Evolutionary conservation across 2,329 filamentous ascomycete genomes (phyloP).

Genomic region (Sporothrix pallida): DNA sequence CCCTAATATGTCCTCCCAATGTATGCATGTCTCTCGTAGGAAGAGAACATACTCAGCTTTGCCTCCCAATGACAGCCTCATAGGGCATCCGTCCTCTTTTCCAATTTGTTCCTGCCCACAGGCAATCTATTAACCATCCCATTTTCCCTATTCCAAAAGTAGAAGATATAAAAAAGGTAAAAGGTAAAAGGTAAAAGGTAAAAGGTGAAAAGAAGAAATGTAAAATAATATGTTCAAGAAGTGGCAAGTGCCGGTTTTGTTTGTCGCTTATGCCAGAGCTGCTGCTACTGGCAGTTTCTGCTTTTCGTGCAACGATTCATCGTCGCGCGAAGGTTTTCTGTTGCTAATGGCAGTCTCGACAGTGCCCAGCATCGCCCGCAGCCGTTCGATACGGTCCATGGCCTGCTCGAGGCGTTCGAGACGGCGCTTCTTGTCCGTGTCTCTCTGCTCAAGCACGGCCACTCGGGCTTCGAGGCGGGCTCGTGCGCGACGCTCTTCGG

Average conservation of each 20-base stretch:
- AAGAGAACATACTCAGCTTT: background rate
- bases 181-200: background rate
- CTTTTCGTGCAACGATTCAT: slow-evolving; percentile 18
- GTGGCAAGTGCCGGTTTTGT: background rate
- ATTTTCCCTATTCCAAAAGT: background rate
- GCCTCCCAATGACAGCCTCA: background rate
- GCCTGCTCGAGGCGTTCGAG: slow-evolving; percentile 75
- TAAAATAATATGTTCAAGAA: background rate
- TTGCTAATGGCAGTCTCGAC: background rate
- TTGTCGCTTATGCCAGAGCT: slow-evolving; percentile 1
- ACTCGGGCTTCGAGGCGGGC: slow-evolving; percentile 75
- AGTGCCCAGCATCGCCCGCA: slow-evolving; percentile 62
- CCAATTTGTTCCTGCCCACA: background rate
- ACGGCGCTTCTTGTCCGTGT: slow-evolving; percentile 70
- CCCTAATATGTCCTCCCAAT: background rate
- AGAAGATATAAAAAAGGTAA: background rate
- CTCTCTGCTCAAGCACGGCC: slow-evolving; percentile 69
- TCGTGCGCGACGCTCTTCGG: slow-evolving; percentile 72
- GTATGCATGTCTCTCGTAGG: background rate
- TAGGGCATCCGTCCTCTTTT: background rate
- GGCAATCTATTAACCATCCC: background rate
- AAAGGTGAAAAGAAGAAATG: background rate
- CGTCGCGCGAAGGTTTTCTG: background rate
- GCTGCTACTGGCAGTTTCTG: background rate
- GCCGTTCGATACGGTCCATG: slow-evolving; percentile 72